Percentiles rank a stretch among this genome's conserved stretches.
These are phyloP conservation scores for Penicillium olsonii DNA, from an alignment of 2,329 filamentous ascomycete genomes.

Conservation along the genomic window DNA sequence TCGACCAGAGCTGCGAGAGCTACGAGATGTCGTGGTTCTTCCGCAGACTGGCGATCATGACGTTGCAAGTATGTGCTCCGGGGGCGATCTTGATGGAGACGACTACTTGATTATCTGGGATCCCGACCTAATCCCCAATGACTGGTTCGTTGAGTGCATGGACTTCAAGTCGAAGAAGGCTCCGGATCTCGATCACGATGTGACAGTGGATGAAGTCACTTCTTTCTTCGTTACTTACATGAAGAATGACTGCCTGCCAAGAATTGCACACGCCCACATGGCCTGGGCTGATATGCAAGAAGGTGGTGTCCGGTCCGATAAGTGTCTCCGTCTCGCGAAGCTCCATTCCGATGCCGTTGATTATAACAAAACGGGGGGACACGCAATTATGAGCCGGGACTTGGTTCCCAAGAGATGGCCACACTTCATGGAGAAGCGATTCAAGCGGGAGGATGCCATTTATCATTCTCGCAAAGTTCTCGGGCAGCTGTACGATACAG, in stretches of 20 bases:
- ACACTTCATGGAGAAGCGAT: constrained; percentile 80
- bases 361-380: constrained; percentile 84
- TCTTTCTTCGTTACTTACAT: constrained; percentile 90
- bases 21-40: constrained; percentile 85
- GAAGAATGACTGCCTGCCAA: constrained; percentile 80
- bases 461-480: constrained; percentile 74
- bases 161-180: constrained; percentile 66
- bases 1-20: constrained; percentile 68
- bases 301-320: constrained; percentile 65
- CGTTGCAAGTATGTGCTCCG: constrained; percentile 90
- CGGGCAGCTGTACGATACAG: constrained; percentile 78
- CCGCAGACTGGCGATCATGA: constrained; percentile 81
- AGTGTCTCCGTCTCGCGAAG: constrained; percentile 73
- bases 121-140: constrained; percentile 64
- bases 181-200: constrained; percentile 58
- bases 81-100: constrained; percentile 92
- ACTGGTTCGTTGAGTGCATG: constrained; percentile 78
- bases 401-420: constrained; percentile 69
- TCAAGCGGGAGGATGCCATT: constrained; percentile 43
- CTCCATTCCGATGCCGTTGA: constrained; percentile 92
- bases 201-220: constrained; percentile 72
- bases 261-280: constrained; percentile 80
- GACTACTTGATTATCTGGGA: constrained; percentile 98
- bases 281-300: constrained; percentile 68
- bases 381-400: constrained; percentile 65